Base-by-base conservation (phyloP, 768 basidiomycete genomes). In the Tephrocybe sp. region DNA sequence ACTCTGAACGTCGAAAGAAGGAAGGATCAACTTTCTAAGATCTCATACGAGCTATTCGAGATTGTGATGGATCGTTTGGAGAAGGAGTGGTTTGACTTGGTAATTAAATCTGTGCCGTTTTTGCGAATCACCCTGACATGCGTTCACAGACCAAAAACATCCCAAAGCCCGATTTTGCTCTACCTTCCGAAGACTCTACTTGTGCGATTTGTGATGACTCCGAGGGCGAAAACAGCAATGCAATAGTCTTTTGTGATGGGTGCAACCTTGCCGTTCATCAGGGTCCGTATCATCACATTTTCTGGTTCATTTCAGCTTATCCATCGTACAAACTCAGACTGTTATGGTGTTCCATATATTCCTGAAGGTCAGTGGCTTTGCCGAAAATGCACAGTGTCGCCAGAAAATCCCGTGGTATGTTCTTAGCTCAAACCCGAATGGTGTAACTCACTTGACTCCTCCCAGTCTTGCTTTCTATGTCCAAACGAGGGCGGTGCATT, bases 291-390 rank as follows among this genome's bases (percentile, higher is more conserved):
- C 3, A 19, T 3, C 15, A 6, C 37, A 18, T 34, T 12, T 15
- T 34, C n/a, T n/a, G n/a, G 33, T 34, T 34, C 33, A 4, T n/a
- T 34, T 34, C 37, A 38, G 6, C n/a, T 19, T 19, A 38, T 5
- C 3, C 19, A 19, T 38, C 21, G 16, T 18, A 5, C 6, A 25
- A 41, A 19, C 22, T 2, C 55, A 97, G 97, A 99, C 64, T 99
- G 97, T 62, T 99, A 99, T 61, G 97, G 97, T 16, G 93, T 99
- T 1, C 97, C 97, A 10, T 99, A 99, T 63, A 97, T 99, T 50
- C 97, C 97, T 0, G 97, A 99, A 71, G 97, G 97, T 1, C 97
- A 99, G 66, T 99, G 97, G 97, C 80, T 99, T 27, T 99, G 97
- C 65, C 75, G 97, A 39, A 99, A 99, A 68, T 99, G 97, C 61